Base-by-base conservation (phyloP, 2,329 filamentous ascomycete genomes). In the Ceratocystis alfenasii region DNA sequence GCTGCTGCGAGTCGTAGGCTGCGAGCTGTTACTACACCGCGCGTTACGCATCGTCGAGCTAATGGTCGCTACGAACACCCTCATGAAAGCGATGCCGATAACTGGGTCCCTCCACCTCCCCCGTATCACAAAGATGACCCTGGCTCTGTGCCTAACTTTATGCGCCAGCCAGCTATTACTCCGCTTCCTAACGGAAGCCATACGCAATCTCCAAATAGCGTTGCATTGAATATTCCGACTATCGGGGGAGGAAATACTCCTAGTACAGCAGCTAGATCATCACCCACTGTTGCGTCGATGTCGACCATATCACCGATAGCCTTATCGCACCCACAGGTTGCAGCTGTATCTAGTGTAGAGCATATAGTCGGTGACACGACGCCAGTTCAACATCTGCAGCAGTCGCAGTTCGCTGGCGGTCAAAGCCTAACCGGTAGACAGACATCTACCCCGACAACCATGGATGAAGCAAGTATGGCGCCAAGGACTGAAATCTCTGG, bases 1-100 rank as follows among this genome's bases (percentile, higher is more conserved):
- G 88, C 88, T 22, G 87, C 89, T 41, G 84, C 84, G 12, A 90
- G 85, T 70, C 84, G 88, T 65, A 82, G 84, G 28, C 80, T 87
- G 61, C 84, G 84, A 69, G 77, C 80, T 62, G 76, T 83, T 50
- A 75, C 81, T 64, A 76, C 78, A 70, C 77, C 83, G 1, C 79
- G 76, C 48, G 79, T 85, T 59, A 76, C 86, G 70, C 88, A 87
- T 72, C 82, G 85, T 57, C 82, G 87, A 59, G 86, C 87, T 15
- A 86, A 89, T 74, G 85, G 86, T 5, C 80, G 86, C 53, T 79
- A 83, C 53, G 87, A 92, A 71, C 81, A 90, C 70, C 89, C 89
- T 3, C 89, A 94, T 73, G 89, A 94, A 74, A 93, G 89, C 69
- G 89, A 94, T 73, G 89, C 89, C 3, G 90, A 94, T 71, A 90